These are phyloP conservation scores for Boletus patriciae DNA, from an alignment of 768 basidiomycete genomes.

Conservation along the genomic window DNA sequence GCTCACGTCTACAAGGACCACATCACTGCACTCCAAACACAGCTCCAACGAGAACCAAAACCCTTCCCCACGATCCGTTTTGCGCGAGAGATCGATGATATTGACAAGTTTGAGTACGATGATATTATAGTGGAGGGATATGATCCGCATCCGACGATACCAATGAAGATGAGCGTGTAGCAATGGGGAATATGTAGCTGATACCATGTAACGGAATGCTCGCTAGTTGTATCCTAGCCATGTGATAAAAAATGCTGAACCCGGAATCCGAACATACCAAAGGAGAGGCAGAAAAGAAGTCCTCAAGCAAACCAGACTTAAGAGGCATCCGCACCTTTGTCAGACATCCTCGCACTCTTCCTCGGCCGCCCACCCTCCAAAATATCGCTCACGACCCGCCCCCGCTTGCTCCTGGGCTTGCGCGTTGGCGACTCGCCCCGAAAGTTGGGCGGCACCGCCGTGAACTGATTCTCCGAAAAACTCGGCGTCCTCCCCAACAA, in stretches of 20 bases:
- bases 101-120: constrained; percentile 78
- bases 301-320: neutral
- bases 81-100: constrained; percentile 61
- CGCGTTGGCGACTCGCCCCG: constrained; percentile 32
- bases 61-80: constrained; percentile 82
- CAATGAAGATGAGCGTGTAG: constrained; percentile 96
- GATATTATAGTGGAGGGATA: constrained; percentile 90
- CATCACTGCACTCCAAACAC: constrained; percentile 78
- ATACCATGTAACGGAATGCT: constrained; percentile 5
- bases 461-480: constrained; percentile 46
- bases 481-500: constrained; percentile 28
- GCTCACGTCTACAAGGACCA: constrained; percentile 97
- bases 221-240: neutral
- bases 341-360: constrained; percentile 20
- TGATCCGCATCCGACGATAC: constrained; percentile 75
- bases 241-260: neutral
- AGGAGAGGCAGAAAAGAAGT: too few species aligned
- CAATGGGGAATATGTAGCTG: neutral
- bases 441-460: constrained; percentile 42
- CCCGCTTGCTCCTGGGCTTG: constrained; percentile 29
- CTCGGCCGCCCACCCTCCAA: constrained; percentile 19
- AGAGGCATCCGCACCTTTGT: neutral
- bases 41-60: constrained; percentile 75
- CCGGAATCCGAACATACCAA: too few species aligned
- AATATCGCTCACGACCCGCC: constrained; percentile 17